Conservation (phyloP, 2,329 filamentous ascomycete genomes). For the Ceratocystis harringtonii region DNA sequence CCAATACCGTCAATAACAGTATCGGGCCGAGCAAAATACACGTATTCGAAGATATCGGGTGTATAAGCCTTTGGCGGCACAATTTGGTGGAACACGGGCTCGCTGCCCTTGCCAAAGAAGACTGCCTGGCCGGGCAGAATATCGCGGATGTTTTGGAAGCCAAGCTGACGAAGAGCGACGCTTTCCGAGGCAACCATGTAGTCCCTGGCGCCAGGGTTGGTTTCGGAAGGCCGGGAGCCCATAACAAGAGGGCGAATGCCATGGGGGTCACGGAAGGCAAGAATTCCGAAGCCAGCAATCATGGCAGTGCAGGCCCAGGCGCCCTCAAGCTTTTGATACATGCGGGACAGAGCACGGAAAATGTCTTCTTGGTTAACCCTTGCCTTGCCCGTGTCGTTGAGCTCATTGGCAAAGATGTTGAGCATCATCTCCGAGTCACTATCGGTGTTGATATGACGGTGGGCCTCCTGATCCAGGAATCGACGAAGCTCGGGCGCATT, state of each 20-base stretch:
- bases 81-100: slow-evolving; percentile 63
- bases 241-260: slow-evolving; percentile 72
- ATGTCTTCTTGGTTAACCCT: slow-evolving; percentile 66
- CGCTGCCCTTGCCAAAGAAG: slow-evolving; percentile 63
- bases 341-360: slow-evolving; percentile 54
- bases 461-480: slow-evolving; percentile 63
- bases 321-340: slow-evolving; percentile 59
- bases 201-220: slow-evolving; percentile 48
- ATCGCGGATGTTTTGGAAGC: slow-evolving; percentile 61
- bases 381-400: slow-evolving; percentile 66
- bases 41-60: slow-evolving; percentile 67
- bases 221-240: slow-evolving; percentile 55
- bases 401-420: slow-evolving; percentile 73
- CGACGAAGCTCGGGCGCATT: slow-evolving; percentile 53
- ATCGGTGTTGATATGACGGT: slow-evolving; percentile 80
- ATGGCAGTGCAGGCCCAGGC: slow-evolving; percentile 70
- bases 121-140: slow-evolving; percentile 74
- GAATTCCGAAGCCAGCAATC: slow-evolving; percentile 54
- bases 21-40: slow-evolving; percentile 77
- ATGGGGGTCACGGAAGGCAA: slow-evolving; percentile 26
- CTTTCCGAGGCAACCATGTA: slow-evolving; percentile 90
- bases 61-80: slow-evolving; percentile 53
- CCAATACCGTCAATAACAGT: slow-evolving; percentile 76
- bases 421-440: slow-evolving; percentile 74
- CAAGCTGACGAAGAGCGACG: slow-evolving; percentile 66